Evolutionary conservation across 108 stramenopile species (phyloP).

Genomic region (Seminavis robusta): DNA sequence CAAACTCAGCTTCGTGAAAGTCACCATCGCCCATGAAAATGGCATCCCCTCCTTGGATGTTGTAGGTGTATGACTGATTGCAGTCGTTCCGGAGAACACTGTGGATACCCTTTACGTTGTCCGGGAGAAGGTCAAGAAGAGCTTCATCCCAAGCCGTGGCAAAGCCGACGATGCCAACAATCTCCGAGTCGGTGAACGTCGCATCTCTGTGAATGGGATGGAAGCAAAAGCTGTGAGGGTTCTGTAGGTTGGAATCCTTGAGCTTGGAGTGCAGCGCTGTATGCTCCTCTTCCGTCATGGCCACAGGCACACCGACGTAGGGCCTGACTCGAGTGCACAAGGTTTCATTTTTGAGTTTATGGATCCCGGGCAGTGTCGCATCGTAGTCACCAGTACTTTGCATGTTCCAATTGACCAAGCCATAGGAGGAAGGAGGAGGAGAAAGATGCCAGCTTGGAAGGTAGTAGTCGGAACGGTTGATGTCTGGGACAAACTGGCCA

Average conservation of each 20-base stretch:
- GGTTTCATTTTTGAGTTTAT: not conserved
- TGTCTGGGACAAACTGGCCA: conserved; percentile 1
- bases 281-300: conserved; percentile 4
- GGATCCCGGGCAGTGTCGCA: not conserved
- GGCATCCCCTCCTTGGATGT: conserved; percentile 3
- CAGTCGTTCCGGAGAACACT: conserved; percentile 15
- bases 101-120: conserved; percentile 4
- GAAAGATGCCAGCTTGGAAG: not conserved
- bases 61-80: conserved; percentile 4
- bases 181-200: not conserved
- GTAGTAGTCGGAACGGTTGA: conserved; percentile 1
- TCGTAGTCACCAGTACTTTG: conserved; percentile 2
- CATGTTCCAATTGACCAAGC: conserved; percentile 7
- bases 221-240: conserved; percentile 2
- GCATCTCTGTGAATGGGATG: not conserved
- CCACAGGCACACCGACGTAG: not conserved
- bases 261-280: not conserved
- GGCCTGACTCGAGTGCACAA: not conserved
- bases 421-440: not conserved
- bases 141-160: conserved; percentile 2
- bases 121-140: conserved; percentile 9
- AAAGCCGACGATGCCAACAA: conserved; percentile 4
- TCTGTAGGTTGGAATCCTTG: not conserved
- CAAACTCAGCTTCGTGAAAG: conserved; percentile 4
- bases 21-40: not conserved